Evolutionary conservation across 805 yeast species (phyloP).

Genomic region (Naumovozyma castellii): DNA sequence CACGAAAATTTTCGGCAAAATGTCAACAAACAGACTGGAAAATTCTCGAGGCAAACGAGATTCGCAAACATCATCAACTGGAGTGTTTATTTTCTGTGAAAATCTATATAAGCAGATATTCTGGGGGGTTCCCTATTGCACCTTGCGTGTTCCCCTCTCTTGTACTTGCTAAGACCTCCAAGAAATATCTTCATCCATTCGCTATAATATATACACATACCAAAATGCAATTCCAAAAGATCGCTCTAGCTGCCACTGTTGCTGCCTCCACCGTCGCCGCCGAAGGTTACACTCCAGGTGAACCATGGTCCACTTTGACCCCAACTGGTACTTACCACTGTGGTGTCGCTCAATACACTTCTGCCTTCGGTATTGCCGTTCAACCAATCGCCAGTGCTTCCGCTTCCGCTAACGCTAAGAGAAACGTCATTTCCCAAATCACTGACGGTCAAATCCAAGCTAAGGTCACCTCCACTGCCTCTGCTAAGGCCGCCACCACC

Average conservation of each 20-base stretch:
- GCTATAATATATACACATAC: neutral
- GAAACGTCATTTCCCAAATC: conserved; percentile 44
- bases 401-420: conserved; percentile 27
- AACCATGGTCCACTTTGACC: conserved; percentile 59
- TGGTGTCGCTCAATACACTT: conserved; percentile 46
- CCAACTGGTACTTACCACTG: conserved; percentile 48
- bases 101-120: too few species aligned
- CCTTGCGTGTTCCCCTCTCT: too few species aligned
- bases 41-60: too few species aligned
- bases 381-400: conserved; percentile 16
- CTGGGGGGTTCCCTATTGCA: too few species aligned
- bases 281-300: conserved; percentile 15
- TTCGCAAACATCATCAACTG: too few species aligned
- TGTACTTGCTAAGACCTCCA: too few species aligned
- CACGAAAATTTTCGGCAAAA: too few species aligned
- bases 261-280: conserved; percentile 13
- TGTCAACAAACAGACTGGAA: neutral
- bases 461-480: conserved; percentile 14
- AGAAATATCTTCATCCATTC: neutral
- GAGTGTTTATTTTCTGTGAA: too few species aligned
- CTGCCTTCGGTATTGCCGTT: conserved; percentile 61
- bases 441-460: conserved; percentile 48
- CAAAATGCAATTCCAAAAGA: conserved; percentile 22
- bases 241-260: conserved; percentile 14
- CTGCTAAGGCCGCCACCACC: conserved; percentile 22